These are phyloP conservation scores for Sabuloglossum arenarium DNA, from an alignment of 495 filamentous ascomycete species.

Conservation along the genomic window DNA sequence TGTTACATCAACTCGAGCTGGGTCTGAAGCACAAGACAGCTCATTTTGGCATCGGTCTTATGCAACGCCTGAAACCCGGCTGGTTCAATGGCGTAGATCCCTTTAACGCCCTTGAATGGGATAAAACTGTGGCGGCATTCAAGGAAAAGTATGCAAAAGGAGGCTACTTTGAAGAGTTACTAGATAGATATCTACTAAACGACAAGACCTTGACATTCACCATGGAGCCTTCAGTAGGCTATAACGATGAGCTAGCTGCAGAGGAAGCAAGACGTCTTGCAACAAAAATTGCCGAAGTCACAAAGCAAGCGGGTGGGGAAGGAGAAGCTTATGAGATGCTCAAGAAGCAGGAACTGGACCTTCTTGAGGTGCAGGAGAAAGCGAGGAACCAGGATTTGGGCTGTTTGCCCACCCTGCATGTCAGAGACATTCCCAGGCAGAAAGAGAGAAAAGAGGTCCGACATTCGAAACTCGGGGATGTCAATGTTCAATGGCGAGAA, in stretches of 20 bases:
- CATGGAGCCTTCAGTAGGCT: slow-evolving; percentile 67
- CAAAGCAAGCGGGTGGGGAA: slow-evolving; percentile 45
- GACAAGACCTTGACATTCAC: slow-evolving; percentile 78
- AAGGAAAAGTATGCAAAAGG: slow-evolving; percentile 46
- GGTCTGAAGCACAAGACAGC: slow-evolving; percentile 85
- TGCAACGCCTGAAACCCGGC: slow-evolving; percentile 65
- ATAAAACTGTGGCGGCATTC: slow-evolving; percentile 65
- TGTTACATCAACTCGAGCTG: slow-evolving; percentile 83
- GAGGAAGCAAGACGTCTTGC: slow-evolving; percentile 56
- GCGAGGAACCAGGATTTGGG: slow-evolving; percentile 65
- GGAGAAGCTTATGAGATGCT: slow-evolving; percentile 46
- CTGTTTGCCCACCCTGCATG: slow-evolving; percentile 69
- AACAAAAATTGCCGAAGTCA: slow-evolving; percentile 44
- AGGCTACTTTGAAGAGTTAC: slow-evolving; percentile 60
- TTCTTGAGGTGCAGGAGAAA: slow-evolving; percentile 63
- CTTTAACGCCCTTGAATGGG: slow-evolving; percentile 75
- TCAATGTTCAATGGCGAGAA: slow-evolving; percentile 72
- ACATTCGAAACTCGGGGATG: slow-evolving; percentile 40
- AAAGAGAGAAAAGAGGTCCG: slow-evolving; percentile 50
- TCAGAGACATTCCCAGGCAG: slow-evolving; percentile 66
- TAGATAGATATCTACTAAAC: slow-evolving; percentile 80
- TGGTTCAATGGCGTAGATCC: slow-evolving; percentile 95
- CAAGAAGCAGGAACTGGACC: slow-evolving; percentile 52
- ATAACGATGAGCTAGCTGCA: slow-evolving; percentile 46
- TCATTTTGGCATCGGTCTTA: slow-evolving; percentile 75